Conservation (phyloP, 1,284 basidiomycete genomes). For the Naganishia liquefaciens region DNA sequence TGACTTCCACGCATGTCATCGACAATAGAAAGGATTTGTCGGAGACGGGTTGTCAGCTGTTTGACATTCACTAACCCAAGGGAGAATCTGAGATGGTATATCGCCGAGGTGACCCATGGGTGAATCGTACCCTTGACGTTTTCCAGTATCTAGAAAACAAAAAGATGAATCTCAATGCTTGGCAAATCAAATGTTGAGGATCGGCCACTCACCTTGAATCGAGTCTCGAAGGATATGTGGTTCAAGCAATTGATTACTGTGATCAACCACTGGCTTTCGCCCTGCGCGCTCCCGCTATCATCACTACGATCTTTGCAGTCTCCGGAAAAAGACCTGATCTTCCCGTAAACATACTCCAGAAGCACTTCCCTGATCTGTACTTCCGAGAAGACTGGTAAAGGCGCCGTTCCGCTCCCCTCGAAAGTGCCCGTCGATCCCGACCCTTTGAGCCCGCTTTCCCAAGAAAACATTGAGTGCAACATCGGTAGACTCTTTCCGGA, state of each 20-base stretch:
- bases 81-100: constrained; percentile 8
- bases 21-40: not conserved
- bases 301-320: not conserved
- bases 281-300: too few species aligned
- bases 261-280: not conserved
- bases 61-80: constrained; percentile 8
- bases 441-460: too few species aligned
- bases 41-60: constrained; percentile 1
- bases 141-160: not conserved
- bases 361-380: constrained; percentile 12
- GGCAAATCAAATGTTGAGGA: not conserved
- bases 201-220: constrained; percentile 2
- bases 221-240: constrained; percentile 8
- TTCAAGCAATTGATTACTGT: not conserved
- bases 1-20: not conserved
- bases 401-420: too few species aligned
- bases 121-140: not conserved
- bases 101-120: not conserved
- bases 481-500: too few species aligned
- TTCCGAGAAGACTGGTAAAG: not conserved
- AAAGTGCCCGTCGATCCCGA: too few species aligned
- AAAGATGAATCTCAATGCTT: not conserved
- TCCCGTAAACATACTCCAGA: constrained; percentile 7
- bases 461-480: too few species aligned
- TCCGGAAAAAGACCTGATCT: not conserved